These are phyloP conservation scores for Zopfia rhizophila DNA, from an alignment of 2,329 filamentous ascomycete genomes.

Conservation along the genomic window DNA sequence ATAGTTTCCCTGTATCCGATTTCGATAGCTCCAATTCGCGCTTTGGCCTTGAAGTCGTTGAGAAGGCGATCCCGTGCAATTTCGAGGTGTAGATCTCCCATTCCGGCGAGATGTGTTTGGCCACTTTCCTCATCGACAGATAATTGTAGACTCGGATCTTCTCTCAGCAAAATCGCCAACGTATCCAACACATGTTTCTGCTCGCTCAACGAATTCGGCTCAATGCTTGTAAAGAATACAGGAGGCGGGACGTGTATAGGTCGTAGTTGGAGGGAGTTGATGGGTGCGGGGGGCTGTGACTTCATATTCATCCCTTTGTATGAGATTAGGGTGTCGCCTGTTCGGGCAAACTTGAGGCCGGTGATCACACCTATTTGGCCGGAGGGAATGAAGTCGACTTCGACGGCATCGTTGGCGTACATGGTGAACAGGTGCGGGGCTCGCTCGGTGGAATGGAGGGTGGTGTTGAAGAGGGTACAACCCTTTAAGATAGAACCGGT, in stretches of 20 bases:
- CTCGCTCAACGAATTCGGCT: slow-evolving; percentile 79
- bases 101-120: slow-evolving; percentile 91
- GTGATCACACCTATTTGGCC: slow-evolving; percentile 95
- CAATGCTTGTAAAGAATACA: slow-evolving; percentile 95
- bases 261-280: slow-evolving; percentile 82
- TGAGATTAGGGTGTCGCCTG: slow-evolving; percentile 88
- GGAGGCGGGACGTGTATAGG: slow-evolving; percentile 91
- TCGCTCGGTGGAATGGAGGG: slow-evolving; percentile 79
- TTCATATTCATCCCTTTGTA: slow-evolving; percentile 71
- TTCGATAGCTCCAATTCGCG: slow-evolving; percentile 86
- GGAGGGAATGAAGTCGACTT: slow-evolving; percentile 80
- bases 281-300: slow-evolving; percentile 71
- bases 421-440: slow-evolving; percentile 87
- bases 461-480: slow-evolving; percentile 85
- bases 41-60: slow-evolving; percentile 88
- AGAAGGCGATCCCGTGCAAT: slow-evolving; percentile 89
- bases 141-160: slow-evolving; percentile 92
- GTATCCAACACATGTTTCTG: slow-evolving; percentile 82
- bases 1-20: slow-evolving; percentile 94
- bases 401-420: slow-evolving; percentile 86
- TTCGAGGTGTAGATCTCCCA: slow-evolving; percentile 96
- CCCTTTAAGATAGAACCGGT: slow-evolving; percentile 82
- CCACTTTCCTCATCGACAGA: slow-evolving; percentile 88
- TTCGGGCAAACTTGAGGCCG: slow-evolving; percentile 89
- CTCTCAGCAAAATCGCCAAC: slow-evolving; percentile 80